phyloP scores from a whole-genome alignment of 2,329 filamentous ascomycete species.

The Penicillium psychrosexuale region DNA sequence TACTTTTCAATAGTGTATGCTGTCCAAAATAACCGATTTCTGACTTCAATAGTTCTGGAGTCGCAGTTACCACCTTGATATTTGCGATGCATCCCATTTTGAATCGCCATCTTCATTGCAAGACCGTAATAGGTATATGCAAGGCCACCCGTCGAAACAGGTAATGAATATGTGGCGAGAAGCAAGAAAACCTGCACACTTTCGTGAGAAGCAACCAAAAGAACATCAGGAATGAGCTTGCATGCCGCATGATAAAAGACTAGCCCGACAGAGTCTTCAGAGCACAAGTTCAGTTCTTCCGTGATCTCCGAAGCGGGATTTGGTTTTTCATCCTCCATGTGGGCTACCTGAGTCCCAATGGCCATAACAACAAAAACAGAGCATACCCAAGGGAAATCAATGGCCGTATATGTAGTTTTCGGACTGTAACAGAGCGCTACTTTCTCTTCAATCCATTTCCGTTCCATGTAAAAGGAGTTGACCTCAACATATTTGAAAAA shows the following conservation, averaged over 20 bases:
- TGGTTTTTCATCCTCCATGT: constrained; percentile 36
- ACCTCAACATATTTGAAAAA: constrained; percentile 43
- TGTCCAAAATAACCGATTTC: constrained; percentile 57
- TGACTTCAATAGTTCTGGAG: constrained; percentile 49
- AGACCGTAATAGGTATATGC: constrained; percentile 57
- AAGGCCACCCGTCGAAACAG: constrained; percentile 54
- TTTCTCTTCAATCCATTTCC: constrained; percentile 37
- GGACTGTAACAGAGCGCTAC: constrained; percentile 35
- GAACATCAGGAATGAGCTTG: constrained; percentile 54
- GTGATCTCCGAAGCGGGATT: constrained; percentile 16
- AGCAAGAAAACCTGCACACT: constrained; percentile 58
- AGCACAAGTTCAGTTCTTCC: constrained; percentile 32
- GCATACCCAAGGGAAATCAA: constrained; percentile 39
- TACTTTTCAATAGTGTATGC: constrained; percentile 56
- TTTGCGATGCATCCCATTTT: constrained; percentile 58
- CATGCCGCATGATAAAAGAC: constrained; percentile 56
- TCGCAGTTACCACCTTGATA: constrained; percentile 48
- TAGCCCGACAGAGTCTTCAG: constrained; percentile 53
- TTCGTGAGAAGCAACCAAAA: constrained; percentile 54
- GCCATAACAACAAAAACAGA: constrained; percentile 41
- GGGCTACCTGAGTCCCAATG: constrained; percentile 43
- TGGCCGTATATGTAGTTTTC: constrained; percentile 28
- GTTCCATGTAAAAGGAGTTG: constrained; percentile 42
- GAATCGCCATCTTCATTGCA: constrained; percentile 56
- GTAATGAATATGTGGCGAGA: constrained; percentile 54